These are phyloP conservation scores for Macadamia integrifolia DNA, from an alignment of 164 flowering plant species.

Conservation along the genomic window DNA sequence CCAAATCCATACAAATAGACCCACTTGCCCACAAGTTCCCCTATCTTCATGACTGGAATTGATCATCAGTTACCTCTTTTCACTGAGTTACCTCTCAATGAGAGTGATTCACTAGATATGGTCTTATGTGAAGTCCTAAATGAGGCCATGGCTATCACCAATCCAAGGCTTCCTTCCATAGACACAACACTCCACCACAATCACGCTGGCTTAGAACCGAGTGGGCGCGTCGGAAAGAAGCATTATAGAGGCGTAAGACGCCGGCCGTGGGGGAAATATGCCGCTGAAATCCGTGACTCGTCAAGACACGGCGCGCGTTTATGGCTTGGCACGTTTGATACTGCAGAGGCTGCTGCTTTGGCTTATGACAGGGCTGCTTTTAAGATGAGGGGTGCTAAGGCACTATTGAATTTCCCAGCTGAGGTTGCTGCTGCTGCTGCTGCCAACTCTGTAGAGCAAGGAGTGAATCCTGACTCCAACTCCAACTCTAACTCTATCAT, in stretches of 20 bases:
- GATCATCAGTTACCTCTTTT: too few relatives aligned
- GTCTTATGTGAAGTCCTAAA: conserved; percentile 51
- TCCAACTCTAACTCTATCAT: too few relatives aligned
- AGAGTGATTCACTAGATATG: conserved; percentile 75
- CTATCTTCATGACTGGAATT: too few relatives aligned
- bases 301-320: conserved; percentile 47
- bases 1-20: too few relatives aligned
- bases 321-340: conserved; percentile 71
- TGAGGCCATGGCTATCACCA: conserved; percentile 28
- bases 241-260: conserved; percentile 73
- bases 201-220: conserved; percentile 10
- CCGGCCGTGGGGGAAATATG: conserved; percentile 84
- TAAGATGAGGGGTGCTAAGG: conserved; percentile 63
- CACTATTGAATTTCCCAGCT: conserved; percentile 62
- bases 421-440: conserved; percentile 13
- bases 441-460: not conserved
- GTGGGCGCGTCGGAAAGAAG: conserved; percentile 24
- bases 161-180: not conserved
- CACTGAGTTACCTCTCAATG: conserved; percentile 51
- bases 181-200: not conserved
- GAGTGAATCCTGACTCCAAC: not conserved
- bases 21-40: too few relatives aligned
- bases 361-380: conserved; percentile 78
- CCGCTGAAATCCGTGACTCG: conserved; percentile 75
- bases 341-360: conserved; percentile 70